A percentile compares a stretch with the other conserved stretches of the same genome.
Conservation (phyloP, 73 alveolate genomes). For the Paramecium pentaurelia region DNA sequence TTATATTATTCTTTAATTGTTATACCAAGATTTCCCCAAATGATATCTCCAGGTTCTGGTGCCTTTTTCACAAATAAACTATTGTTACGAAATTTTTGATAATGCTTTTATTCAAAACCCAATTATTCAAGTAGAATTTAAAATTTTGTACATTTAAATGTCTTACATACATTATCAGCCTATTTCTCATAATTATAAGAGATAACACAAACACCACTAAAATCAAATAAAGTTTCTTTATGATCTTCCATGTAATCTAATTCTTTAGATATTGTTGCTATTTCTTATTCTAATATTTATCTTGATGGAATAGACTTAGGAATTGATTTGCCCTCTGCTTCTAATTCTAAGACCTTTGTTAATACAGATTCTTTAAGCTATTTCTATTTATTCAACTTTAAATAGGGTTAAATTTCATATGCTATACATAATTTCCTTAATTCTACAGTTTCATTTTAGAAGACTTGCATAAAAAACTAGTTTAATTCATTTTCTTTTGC, state of each 20-base stretch:
- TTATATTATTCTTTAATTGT: neutral
- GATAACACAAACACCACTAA: conserved; percentile 14
- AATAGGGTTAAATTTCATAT: neutral
- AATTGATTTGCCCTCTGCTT: neutral
- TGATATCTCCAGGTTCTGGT: conserved; percentile 48
- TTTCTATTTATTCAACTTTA: neutral
- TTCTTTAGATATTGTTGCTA: neutral
- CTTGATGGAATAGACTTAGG: neutral
- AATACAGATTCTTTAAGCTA: neutral
- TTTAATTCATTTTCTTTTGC: neutral
- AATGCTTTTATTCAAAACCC: neutral
- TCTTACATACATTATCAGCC: neutral
- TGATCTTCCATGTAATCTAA: conserved; percentile 15
- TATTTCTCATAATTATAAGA: neutral
- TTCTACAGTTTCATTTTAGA: neutral
- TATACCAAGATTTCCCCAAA: conserved; percentile 28
- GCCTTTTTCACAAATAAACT: neutral
- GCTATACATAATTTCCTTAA: neutral
- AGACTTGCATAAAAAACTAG: neutral
- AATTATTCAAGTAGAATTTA: neutral
- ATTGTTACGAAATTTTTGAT: neutral
- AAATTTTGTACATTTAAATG: neutral
- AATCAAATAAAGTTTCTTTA: neutral
- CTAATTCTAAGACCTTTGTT: neutral
- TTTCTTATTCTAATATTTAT: neutral